Evolutionary conservation across 805 yeast genomes (phyloP).

Genomic region (Cyberlindnera euphorbiae): DNA sequence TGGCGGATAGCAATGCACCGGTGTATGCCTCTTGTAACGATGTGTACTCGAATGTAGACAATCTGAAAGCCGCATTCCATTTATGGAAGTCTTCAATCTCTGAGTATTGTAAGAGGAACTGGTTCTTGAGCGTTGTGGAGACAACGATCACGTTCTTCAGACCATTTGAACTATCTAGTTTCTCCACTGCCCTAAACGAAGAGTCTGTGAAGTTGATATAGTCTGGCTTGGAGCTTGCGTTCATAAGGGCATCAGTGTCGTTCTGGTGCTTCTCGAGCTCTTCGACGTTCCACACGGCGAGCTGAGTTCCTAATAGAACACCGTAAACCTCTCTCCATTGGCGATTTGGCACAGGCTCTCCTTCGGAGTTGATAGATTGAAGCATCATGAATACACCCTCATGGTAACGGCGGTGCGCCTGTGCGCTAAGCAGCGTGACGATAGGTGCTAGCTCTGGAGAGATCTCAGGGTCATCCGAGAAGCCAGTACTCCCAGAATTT

Average conservation of each 20-base stretch:
- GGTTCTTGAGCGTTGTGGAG: conserved; percentile 86
- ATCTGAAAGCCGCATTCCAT: conserved; percentile 83
- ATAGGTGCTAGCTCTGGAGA: conserved; percentile 53
- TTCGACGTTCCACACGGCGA: conserved; percentile 89
- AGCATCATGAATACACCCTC: conserved; percentile 75
- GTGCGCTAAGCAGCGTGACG: conserved; percentile 69
- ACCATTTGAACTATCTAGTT: conserved; percentile 60
- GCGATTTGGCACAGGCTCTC: conserved; percentile 71
- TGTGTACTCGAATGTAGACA: conserved; percentile 75
- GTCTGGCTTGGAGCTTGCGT: conserved; percentile 68
- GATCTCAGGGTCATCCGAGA: conserved; percentile 17
- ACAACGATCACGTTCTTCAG: conserved; percentile 73
- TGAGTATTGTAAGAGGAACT: conserved; percentile 77
- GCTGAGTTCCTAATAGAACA: conserved; percentile 81
- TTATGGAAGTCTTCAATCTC: conserved; percentile 55
- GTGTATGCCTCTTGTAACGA: conserved; percentile 93
- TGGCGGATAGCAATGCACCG: conserved; percentile 87
- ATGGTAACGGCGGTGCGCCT: conserved; percentile 65
- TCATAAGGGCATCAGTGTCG: conserved; percentile 41
- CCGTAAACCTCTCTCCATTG: conserved; percentile 94
- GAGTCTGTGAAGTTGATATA: conserved; percentile 92
- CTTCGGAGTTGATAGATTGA: conserved; percentile 76
- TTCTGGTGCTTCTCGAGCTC: conserved; percentile 49
- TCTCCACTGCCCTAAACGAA: conserved; percentile 65
- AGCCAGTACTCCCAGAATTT: too few species aligned